These are phyloP conservation scores for Saccharomycopsis guyanensis DNA, from an alignment of 805 yeast species.

Conservation along the genomic window DNA sequence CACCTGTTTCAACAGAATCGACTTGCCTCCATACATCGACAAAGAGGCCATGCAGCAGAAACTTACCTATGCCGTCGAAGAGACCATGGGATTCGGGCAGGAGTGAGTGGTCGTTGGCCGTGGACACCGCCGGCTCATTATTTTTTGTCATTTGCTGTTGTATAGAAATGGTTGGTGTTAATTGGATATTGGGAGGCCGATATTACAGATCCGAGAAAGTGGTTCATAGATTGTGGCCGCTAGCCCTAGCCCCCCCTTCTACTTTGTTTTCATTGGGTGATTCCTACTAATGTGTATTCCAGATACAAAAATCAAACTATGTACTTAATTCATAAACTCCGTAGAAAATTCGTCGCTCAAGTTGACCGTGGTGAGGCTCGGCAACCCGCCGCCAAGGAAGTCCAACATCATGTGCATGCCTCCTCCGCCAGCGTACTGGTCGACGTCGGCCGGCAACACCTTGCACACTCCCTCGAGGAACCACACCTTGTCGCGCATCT, in stretches of 20 bases:
- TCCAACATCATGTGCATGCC: slow-evolving; percentile 91
- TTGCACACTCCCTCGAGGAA: slow-evolving; percentile 85
- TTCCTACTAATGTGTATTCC: slow-evolving; percentile 1
- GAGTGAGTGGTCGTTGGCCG: no score
- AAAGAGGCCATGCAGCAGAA: slow-evolving; percentile 82
- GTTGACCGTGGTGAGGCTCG: slow-evolving; percentile 35
- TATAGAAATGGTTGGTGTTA: neutral
- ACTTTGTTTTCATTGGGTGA: no score
- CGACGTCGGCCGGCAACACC: slow-evolving; percentile 87
- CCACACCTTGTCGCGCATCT: slow-evolving; percentile 88
- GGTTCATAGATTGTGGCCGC: no score
- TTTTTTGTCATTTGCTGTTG: neutral
- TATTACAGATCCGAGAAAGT: no score
- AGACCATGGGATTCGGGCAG: slow-evolving; percentile 98
- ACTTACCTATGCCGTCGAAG: slow-evolving; percentile 93
- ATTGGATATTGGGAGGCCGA: no score
- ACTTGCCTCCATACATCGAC: slow-evolving; percentile 87
- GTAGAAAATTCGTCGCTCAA: slow-evolving; percentile 6
- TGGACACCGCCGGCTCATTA: neutral
- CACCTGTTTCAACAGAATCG: slow-evolving; percentile 98
- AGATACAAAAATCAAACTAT: neutral
- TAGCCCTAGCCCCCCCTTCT: no score
- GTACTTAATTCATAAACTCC: slow-evolving; percentile 7
- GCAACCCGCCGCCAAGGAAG: slow-evolving; percentile 64
- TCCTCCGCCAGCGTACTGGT: slow-evolving; percentile 83